Conservation (phyloP, 345 rosid genomes). For the Crucihimalaya himalaica region DNA sequence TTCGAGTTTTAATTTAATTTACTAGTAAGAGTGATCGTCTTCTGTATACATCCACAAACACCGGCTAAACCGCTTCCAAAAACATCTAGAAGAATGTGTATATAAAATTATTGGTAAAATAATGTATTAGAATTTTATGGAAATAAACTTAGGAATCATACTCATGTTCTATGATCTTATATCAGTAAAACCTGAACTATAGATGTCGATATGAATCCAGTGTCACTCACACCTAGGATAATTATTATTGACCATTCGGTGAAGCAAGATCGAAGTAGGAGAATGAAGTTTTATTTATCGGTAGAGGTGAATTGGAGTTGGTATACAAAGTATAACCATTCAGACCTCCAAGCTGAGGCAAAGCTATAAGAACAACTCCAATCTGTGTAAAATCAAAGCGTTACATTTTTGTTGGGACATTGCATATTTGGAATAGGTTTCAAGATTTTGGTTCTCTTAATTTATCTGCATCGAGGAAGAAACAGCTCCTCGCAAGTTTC, state of each 20-base stretch:
- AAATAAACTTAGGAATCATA: not conserved
- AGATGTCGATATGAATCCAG: conserved; percentile 77
- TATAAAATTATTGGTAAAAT: not conserved
- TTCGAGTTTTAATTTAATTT: not conserved
- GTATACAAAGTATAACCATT: conserved; percentile 59
- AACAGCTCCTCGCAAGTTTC: too few species aligned
- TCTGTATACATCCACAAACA: conserved; percentile 74
- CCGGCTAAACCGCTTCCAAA: conserved; percentile 67
- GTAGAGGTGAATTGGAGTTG: conserved; percentile 53
- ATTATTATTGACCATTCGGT: not conserved
- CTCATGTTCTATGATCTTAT: not conserved
- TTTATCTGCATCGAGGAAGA: too few species aligned
- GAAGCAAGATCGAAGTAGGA: not conserved
- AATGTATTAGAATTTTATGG: not conserved
- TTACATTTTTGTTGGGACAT: too few species aligned
- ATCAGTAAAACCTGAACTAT: conserved; percentile 61
- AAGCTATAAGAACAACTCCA: conserved; percentile 71
- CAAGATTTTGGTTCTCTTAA: too few species aligned
- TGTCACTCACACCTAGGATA: conserved; percentile 67
- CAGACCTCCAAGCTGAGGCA: conserved; percentile 85
- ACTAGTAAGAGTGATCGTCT: conserved; percentile 78
- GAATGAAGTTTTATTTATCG: conserved; percentile 38
- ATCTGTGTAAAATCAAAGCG: conserved; percentile 51
- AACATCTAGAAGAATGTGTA: conserved; percentile 49
- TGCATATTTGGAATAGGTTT: too few species aligned